These are phyloP conservation scores for Usnea hakonensis DNA, from an alignment of 495 filamentous ascomycete genomes.

Conservation along the genomic window DNA sequence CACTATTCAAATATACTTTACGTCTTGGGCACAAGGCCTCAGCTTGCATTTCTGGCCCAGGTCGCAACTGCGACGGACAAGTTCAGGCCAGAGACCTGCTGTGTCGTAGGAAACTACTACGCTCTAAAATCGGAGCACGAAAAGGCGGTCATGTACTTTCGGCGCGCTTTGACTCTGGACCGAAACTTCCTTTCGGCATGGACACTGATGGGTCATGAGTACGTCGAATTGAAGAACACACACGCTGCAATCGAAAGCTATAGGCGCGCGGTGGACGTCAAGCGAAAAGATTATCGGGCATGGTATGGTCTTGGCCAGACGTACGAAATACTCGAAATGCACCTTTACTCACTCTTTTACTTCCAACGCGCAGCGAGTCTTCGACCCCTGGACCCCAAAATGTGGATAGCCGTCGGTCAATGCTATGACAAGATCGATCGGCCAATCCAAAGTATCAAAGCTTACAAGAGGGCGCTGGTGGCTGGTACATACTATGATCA, in stretches of 20 bases:
- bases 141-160: conserved; percentile 97
- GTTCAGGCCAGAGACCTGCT: conserved; percentile 95
- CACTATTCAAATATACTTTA: conserved; percentile 97
- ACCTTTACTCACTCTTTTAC: conserved; percentile 93
- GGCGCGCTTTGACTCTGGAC: conserved; percentile 89
- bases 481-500: conserved; percentile 72
- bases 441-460: conserved; percentile 79
- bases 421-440: conserved; percentile 85
- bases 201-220: conserved; percentile 99
- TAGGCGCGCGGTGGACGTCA: conserved; percentile 89
- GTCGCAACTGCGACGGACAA: conserved; percentile 83
- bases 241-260: conserved; percentile 98
- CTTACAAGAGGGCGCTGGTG: conserved; percentile 82
- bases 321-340: conserved; percentile 97
- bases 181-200: conserved; percentile 87
- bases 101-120: conserved; percentile 97
- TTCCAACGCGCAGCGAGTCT: conserved; percentile 91
- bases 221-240: conserved; percentile 98
- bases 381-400: conserved; percentile 86
- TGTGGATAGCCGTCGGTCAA: conserved; percentile 94
- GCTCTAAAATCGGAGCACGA: conserved; percentile 88
- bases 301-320: conserved; percentile 98
- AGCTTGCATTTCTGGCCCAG: conserved; percentile 86
- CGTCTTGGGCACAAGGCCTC: conserved; percentile 77
- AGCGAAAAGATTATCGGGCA: conserved; percentile 92